Evolutionary conservation across 495 filamentous ascomycete genomes (phyloP).

Genomic region (Elasticomyces elasticus): DNA sequence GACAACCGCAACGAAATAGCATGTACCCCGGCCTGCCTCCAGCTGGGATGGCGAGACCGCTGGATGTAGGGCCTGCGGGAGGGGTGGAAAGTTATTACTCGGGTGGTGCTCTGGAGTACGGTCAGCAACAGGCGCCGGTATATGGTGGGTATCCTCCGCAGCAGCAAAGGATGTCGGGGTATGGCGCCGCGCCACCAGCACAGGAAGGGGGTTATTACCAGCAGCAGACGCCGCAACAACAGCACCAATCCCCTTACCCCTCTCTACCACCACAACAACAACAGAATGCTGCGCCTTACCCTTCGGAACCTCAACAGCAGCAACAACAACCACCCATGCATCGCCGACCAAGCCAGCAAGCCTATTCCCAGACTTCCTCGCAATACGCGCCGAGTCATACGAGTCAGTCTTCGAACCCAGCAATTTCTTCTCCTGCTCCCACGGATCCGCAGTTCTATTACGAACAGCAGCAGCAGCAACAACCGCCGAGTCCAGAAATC

Average conservation of each 20-base stretch:
- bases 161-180: background rate
- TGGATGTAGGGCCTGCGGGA: slow-evolving; percentile 35
- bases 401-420: slow-evolving; percentile 14
- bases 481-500: slow-evolving; percentile 25
- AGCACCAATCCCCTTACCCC: slow-evolving; percentile 15
- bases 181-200: background rate
- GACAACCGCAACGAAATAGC: slow-evolving; percentile 33
- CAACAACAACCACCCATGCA: slow-evolving; percentile 12
- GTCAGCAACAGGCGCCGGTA: slow-evolving; percentile 42
- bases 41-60: slow-evolving; percentile 24
- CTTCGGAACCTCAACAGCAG: slow-evolving; percentile 14
- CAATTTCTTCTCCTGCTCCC: slow-evolving; percentile 7
- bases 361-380: slow-evolving; percentile 11
- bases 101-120: slow-evolving; percentile 42
- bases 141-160: slow-evolving; percentile 24
- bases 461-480: slow-evolving; percentile 9
- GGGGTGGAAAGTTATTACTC: slow-evolving; percentile 76
- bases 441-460: slow-evolving; percentile 29
- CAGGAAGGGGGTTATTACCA: slow-evolving; percentile 16
- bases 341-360: slow-evolving; percentile 9
- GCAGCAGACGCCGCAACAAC: slow-evolving; percentile 10
- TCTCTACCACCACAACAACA: slow-evolving; percentile 23
- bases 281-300: slow-evolving; percentile 16
- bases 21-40: slow-evolving; percentile 59
- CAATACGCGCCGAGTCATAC: slow-evolving; percentile 26